Base-by-base conservation (phyloP, 1,139 yeast species). In the Hemisphaericaspora xylanilytica region DNA sequence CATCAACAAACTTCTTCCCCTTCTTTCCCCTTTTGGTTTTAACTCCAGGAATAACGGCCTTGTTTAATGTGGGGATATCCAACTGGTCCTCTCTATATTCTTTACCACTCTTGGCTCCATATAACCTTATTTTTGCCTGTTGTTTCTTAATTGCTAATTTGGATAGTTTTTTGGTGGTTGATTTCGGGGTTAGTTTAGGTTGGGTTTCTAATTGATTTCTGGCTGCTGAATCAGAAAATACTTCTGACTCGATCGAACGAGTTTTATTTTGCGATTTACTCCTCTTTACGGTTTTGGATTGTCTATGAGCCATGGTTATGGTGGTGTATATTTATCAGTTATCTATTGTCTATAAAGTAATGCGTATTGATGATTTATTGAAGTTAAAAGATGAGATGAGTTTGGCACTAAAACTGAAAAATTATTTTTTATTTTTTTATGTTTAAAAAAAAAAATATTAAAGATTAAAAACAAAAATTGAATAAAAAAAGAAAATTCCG, bases 1-100 rank as follows among this genome's bases (percentile, higher is more conserved):
- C 94, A 36, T 67, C 85, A 21, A 89, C 82, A 61, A 90, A 89
- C 53, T 83, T 84, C 69, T 92, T 92, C 38, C 97, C 97, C 66
- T 90, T 92, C 63, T 90, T 92, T 38, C 97, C 97, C 45, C 74
- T 74, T 51, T 77, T 77, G 35, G 71, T 73, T 51, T 85, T 81
- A 8, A 86, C 88, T 33, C 96, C 97, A 0, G 97, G 96, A 35
- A 80, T 77, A 31, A 90, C 74, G 8, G 97, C 88, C 51, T 76
- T 82, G 59, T 92, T 92, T 52, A 90, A 73, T 20, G 74, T 70
- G 27, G 97, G 97, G 35, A 89, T 67, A 31, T 82, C 78, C 33
- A 90, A 70, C 53, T 88, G 95, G 43, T 80, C 81, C 52, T 89
- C 97, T 20, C 80, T 70, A 58, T 83, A 88, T 37, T 73, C 80